Conservation (phyloP, 78 protist species). For the Planoprotostelium fungivorum region DNA sequence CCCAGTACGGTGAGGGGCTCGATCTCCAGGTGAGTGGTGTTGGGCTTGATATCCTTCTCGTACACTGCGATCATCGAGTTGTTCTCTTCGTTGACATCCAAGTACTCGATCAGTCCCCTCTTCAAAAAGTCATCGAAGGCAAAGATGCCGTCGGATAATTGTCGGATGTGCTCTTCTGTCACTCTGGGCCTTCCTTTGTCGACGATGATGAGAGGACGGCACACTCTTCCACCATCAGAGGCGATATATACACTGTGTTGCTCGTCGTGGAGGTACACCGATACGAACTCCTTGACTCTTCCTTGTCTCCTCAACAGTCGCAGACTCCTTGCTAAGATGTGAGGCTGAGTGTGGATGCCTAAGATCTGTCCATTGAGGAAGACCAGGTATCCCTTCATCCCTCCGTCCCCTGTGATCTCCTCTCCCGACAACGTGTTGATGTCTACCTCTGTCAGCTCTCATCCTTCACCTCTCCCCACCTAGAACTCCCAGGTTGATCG, state of each 20-base stretch:
- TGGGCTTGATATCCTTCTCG: conserved; percentile 28
- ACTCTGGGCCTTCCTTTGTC: conserved; percentile 76
- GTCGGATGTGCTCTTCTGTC: conserved; percentile 60
- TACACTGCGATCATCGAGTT: conserved; percentile 71
- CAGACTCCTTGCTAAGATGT: conserved; percentile 34
- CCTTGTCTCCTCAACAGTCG: conserved; percentile 82
- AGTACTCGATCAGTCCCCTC: conserved; percentile 87
- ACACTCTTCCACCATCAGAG: conserved; percentile 98
- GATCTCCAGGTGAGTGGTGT: conserved; percentile 97
- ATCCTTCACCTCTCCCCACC: no score
- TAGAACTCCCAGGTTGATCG: conserved; percentile 88
- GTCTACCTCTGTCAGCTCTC: no score
- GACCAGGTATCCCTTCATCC: conserved; percentile 39
- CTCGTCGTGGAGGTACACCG: conserved; percentile 64
- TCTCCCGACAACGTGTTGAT: conserved; percentile 58
- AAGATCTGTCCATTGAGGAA: conserved; percentile 90
- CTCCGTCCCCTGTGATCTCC: conserved; percentile 38
- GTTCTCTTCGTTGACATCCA: conserved; percentile 98
- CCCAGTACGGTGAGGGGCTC: conserved; percentile 98
- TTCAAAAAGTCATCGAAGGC: conserved; percentile 67
- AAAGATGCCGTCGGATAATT: conserved; percentile 64
- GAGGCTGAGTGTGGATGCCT: conserved; percentile 93
- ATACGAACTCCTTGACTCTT: conserved; percentile 77
- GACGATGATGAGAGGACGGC: conserved; percentile 96
- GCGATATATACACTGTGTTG: conserved; percentile 82